A percentile compares a stretch with the other conserved stretches of the same genome.
Conservation (phyloP, 1,284 basidiomycete species). For the Leccinum proximum region DNA sequence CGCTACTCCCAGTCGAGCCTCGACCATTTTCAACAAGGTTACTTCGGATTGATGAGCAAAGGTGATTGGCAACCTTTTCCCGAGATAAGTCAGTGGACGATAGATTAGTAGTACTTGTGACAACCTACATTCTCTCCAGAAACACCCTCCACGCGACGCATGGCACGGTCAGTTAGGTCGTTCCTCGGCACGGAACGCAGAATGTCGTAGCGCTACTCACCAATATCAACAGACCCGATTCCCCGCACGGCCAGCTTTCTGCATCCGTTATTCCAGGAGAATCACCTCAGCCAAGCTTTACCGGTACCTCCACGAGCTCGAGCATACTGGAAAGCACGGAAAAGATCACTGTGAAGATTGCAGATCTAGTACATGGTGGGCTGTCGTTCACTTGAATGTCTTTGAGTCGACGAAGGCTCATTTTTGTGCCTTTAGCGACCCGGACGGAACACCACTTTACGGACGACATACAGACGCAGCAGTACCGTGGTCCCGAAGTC, state of each 20-base stretch:
- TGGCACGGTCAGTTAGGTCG: too few relatives aligned
- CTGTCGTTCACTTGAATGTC: neutral
- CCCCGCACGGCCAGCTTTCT: conserved; percentile 25
- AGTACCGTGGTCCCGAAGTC: conserved; percentile 97
- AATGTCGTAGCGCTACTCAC: too few relatives aligned
- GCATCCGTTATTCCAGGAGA: conserved; percentile 43
- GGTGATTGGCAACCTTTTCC: too few relatives aligned
- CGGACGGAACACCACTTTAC: conserved; percentile 95
- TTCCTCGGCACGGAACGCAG: too few relatives aligned
- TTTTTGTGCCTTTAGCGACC: conserved; percentile 44
- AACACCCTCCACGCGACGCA: too few relatives aligned
- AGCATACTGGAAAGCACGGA: conserved; percentile 46
- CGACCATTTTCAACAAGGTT: too few relatives aligned
- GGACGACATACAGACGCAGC: conserved; percentile 95
- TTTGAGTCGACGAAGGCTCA: conserved; percentile 10
- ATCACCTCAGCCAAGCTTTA: conserved; percentile 33
- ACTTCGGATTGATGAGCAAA: too few relatives aligned
- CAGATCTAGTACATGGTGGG: conserved; percentile 86
- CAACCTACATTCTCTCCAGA: too few relatives aligned
- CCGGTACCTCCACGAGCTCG: conserved; percentile 23
- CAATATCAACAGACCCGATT: too few relatives aligned
- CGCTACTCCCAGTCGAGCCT: too few relatives aligned
- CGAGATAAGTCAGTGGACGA: too few relatives aligned
- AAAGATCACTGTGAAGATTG: conserved; percentile 98
- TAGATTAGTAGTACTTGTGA: too few relatives aligned